A percentile compares a stretch with the other conserved stretches of the same genome.
These are phyloP conservation scores for Rutstroemia sp. DNA, from an alignment of 2,329 filamentous ascomycete species.

Conservation along the genomic window DNA sequence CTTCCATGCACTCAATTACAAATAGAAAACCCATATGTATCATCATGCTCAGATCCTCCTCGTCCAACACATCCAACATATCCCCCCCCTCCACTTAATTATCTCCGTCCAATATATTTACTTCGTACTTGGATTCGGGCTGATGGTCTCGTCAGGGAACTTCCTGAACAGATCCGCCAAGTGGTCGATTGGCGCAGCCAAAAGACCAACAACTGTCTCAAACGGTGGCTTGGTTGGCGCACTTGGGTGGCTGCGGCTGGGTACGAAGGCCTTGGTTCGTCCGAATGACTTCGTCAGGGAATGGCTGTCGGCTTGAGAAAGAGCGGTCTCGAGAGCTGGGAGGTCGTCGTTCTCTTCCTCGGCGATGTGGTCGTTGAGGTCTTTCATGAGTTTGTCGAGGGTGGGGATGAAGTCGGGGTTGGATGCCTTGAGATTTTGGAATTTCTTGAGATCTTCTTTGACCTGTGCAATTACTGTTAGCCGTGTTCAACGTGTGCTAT, in stretches of 20 bases:
- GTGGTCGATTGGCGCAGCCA: constrained; percentile 50
- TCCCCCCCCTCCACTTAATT: too few species aligned
- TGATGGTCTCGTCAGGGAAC: constrained; percentile 37
- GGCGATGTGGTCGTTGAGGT: constrained; percentile 39
- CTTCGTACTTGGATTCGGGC: constrained; percentile 12
- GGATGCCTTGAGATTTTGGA: constrained; percentile 38
- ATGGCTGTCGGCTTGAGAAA: constrained; percentile 32
- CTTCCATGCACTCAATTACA: too few species aligned
- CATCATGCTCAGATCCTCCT: too few species aligned
- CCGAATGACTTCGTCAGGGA: constrained; percentile 37
- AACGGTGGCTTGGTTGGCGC: constrained; percentile 39
- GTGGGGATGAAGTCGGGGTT: constrained; percentile 37
- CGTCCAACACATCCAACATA: too few species aligned
- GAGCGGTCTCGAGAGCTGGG: constrained; percentile 37
- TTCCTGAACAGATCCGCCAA: constrained; percentile 47
- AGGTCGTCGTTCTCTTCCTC: constrained; percentile 45
- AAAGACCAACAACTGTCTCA: constrained; percentile 45
- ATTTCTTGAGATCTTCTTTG: constrained; percentile 42
- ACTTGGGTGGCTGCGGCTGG: constrained; percentile 26
- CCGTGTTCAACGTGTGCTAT: background rate
- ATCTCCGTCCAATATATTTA: too few species aligned
- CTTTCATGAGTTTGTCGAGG: constrained; percentile 36
- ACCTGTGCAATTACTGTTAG: constrained; percentile 32
- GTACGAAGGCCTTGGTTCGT: constrained; percentile 47
- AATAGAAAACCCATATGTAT: too few species aligned